Base-by-base conservation (phyloP, 148 eudicot genomes). In the Rhododendron williamsianum region DNA sequence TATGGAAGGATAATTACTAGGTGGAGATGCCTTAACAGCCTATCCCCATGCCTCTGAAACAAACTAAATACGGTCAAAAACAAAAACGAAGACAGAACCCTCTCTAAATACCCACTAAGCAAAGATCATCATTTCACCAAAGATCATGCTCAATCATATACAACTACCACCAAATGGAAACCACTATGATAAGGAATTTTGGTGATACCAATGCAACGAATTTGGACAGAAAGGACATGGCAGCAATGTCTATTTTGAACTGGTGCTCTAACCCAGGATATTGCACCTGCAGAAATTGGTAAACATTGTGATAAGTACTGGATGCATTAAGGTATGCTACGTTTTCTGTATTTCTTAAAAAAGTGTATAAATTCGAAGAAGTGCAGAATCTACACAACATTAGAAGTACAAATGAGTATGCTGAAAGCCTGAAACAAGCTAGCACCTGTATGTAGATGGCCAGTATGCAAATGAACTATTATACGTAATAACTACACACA, bases 251-350 rank as follows among this genome's bases (percentile, higher is more conserved):
- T 81, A 94, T 84, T 90, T 91, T 89, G 92, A 94, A 91, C 90
- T 91, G 92, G 81, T 87, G 80, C 91, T 90, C 91, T 85, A 96
- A 89, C 25, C 95, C 97, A 86, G 99, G 99, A 90, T 96, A 96
- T 60, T 96, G 99, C 76, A 96, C 98, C 99, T 96, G 93, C 33
- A 69, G 74, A 69, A 69, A 30, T 27, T 30, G 36, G 13, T 30
- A 27, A 69, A 69, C 36, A 69, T n/a, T 65, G 72, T 36, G 25
- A 72, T 36, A 73, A 35, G 45, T 73, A 36, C 43, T 8, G 19
- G 38, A 72, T 72, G 45, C n/a, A 73, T 16, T 36, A 36, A 18
- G 78, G 78, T 11, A 33, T 36, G 23, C 6, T 35, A 15, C 0
- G 2, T 73, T 33, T 73, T 15, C 78, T 36, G 18, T 36, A 35